phyloP scores from a whole-genome alignment of 495 filamentous ascomycete species.

The Annulohypoxylon nitens region DNA sequence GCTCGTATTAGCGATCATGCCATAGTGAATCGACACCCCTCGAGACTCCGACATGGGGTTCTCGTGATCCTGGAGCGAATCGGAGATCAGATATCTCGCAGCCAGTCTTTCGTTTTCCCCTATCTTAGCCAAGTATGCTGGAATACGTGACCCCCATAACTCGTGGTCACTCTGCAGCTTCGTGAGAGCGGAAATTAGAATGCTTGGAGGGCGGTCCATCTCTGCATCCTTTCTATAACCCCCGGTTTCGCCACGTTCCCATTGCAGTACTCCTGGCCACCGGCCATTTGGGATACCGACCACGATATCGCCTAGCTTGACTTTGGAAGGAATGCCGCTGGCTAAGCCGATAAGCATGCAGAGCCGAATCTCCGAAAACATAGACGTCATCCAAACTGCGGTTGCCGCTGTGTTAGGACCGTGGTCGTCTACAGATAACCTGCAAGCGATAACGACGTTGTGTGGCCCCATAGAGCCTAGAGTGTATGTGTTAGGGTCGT shows the following conservation, averaged over 20 bases:
- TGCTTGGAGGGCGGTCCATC: slow-evolving; percentile 1
- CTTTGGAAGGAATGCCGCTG: slow-evolving; percentile 56
- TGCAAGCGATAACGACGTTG: slow-evolving; percentile 57
- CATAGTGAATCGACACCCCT: background rate
- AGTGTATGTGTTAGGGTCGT: slow-evolving; percentile 55
- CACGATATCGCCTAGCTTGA: slow-evolving; percentile 63
- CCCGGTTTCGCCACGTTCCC: slow-evolving; percentile 21
- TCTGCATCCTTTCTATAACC: slow-evolving; percentile 46
- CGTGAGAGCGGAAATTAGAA: slow-evolving; percentile 6
- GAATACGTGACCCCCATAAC: background rate
- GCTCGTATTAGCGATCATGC: background rate
- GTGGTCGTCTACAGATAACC: slow-evolving; percentile 55
- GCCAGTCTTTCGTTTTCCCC: background rate
- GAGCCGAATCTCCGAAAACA: slow-evolving; percentile 58
- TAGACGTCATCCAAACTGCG: slow-evolving; percentile 54
- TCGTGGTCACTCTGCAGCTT: background rate
- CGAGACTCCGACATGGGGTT: background rate
- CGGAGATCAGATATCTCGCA: background rate
- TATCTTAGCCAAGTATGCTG: slow-evolving; percentile 5
- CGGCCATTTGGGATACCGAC: slow-evolving; percentile 46
- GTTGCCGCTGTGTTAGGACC: slow-evolving; percentile 47
- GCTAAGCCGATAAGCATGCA: slow-evolving; percentile 65
- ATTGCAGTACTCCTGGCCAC: slow-evolving; percentile 54
- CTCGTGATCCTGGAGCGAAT: background rate
- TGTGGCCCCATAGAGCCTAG: slow-evolving; percentile 60